Evolutionary conservation across 2,329 filamentous ascomycete species (phyloP).

Genomic region (Fusarium anguioides): DNA sequence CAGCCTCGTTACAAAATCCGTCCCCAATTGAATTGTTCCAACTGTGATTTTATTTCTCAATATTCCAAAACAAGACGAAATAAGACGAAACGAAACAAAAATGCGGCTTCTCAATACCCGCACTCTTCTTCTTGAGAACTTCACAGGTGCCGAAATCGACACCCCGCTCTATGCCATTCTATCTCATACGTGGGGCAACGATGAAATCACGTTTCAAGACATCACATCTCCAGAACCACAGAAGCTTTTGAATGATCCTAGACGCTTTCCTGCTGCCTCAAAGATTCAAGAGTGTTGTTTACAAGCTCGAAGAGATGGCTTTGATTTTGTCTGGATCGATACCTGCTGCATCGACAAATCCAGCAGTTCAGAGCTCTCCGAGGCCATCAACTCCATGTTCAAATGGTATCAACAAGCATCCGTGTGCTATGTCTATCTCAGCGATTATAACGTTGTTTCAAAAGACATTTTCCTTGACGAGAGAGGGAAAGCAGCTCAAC

Average conservation of each 20-base stretch:
- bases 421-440: conserved; percentile 44
- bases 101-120: conserved; percentile 48
- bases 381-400: conserved; percentile 48
- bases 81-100: background rate
- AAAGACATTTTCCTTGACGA: too few species aligned
- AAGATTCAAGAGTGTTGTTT: conserved; percentile 37
- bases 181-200: conserved; percentile 50
- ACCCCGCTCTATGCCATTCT: conserved; percentile 50
- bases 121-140: conserved; percentile 37
- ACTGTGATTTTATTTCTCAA: too few species aligned
- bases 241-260: background rate
- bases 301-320: conserved; percentile 20
- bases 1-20: background rate
- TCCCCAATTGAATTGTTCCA: too few species aligned
- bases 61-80: too few species aligned
- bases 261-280: conserved; percentile 6
- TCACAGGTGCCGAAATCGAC: conserved; percentile 28
- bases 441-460: too few species aligned
- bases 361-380: conserved; percentile 43
- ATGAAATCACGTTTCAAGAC: conserved; percentile 49
- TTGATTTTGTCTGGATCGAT: conserved; percentile 44
- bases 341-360: conserved; percentile 48
- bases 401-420: conserved; percentile 43
- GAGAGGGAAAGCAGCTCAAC: background rate
- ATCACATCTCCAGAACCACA: too few species aligned